A percentile compares a stretch with the other conserved stretches of the same genome.
Conservation (phyloP, 2,329 filamentous ascomycete species). For the Aspergillus niger region DNA sequence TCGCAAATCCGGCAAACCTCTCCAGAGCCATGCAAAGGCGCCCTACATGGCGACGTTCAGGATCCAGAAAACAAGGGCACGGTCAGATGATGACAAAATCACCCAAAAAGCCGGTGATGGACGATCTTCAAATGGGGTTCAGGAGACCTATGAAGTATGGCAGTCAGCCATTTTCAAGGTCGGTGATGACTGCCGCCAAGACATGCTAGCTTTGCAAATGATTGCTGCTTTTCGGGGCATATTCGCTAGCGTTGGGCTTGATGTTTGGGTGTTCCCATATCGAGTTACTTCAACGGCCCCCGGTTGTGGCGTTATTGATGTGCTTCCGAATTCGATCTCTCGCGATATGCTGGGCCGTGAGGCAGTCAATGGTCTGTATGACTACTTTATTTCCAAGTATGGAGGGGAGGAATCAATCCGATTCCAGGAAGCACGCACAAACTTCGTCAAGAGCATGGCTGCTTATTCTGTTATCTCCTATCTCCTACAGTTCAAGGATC, state of each 20-base stretch:
- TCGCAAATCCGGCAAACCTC: slow-evolving; percentile 92
- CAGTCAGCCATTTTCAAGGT: slow-evolving; percentile 99
- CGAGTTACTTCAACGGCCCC: slow-evolving; percentile 96
- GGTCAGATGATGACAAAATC: slow-evolving; percentile 29
- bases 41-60: slow-evolving; percentile 99
- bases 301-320: slow-evolving; percentile 96
- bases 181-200: slow-evolving; percentile 95
- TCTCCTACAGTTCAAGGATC: slow-evolving; percentile 96
- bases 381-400: slow-evolving; percentile 97
- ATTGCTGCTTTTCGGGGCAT: slow-evolving; percentile 97
- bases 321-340: slow-evolving; percentile 95
- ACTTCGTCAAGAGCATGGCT: slow-evolving; percentile 99
- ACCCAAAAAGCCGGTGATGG: slow-evolving; percentile 24
- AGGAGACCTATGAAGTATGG: slow-evolving; percentile 85
- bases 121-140: slow-evolving; percentile 31
- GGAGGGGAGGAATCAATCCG: slow-evolving; percentile 92
- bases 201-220: slow-evolving; percentile 95
- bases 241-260: slow-evolving; percentile 90
- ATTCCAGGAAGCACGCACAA: slow-evolving; percentile 92
- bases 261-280: slow-evolving; percentile 96
- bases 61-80: slow-evolving; percentile 72
- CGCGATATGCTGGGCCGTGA: slow-evolving; percentile 98
- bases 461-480: slow-evolving; percentile 98
- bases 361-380: slow-evolving; percentile 95
- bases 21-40: slow-evolving; percentile 97